These are phyloP conservation scores for Aspergillus nidulans DNA, from an alignment of 495 filamentous ascomycete species.

Conservation along the genomic window DNA sequence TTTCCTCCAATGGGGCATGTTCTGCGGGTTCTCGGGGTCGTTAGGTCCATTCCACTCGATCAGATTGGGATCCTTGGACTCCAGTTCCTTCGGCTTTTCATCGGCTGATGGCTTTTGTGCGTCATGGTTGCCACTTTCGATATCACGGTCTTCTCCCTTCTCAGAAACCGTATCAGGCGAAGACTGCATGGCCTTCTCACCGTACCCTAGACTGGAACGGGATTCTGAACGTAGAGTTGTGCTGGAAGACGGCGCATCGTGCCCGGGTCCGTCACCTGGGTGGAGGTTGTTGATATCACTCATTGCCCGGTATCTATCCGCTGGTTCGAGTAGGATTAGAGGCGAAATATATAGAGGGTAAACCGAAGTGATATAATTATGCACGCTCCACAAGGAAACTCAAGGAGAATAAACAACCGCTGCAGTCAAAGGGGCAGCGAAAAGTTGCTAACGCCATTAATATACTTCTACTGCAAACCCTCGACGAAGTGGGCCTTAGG, in stretches of 20 bases:
- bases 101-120: background rate
- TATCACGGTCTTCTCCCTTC: constrained; percentile 10
- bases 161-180: constrained; percentile 7
- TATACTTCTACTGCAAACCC: background rate
- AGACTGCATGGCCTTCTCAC: constrained; percentile 4
- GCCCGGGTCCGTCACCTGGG: background rate
- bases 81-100: constrained; percentile 15
- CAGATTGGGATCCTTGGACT: constrained; percentile 26
- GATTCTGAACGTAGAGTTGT: constrained; percentile 16
- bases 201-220: background rate
- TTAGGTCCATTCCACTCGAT: constrained; percentile 45
- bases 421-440: background rate
- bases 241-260: constrained; percentile 7
- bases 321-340: background rate
- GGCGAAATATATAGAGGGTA: background rate
- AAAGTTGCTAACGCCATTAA: background rate
- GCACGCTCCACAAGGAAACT: background rate
- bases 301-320: background rate
- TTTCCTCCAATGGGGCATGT: constrained; percentile 59
- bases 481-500: constrained; percentile 4
- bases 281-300: background rate
- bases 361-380: background rate
- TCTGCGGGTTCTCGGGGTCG: constrained; percentile 69
- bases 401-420: background rate
- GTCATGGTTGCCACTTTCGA: background rate